phyloP scores from a whole-genome alignment of 2,329 filamentous ascomycete species.

The Dactylonectria estremocensis region DNA sequence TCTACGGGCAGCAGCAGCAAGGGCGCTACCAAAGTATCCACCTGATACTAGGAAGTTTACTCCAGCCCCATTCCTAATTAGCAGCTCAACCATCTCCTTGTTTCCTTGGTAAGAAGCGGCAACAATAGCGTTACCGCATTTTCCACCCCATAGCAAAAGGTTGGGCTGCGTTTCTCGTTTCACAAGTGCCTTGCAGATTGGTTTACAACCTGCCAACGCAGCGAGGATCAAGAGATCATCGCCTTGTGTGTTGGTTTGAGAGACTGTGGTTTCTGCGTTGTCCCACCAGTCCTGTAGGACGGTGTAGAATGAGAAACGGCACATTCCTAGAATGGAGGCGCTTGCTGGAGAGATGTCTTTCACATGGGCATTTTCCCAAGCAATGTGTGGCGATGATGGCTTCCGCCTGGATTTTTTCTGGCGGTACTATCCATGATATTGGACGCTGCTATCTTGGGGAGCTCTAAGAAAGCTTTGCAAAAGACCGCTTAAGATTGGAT shows the following conservation, averaged over 20 bases:
- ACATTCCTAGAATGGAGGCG: background rate
- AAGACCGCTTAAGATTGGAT: background rate
- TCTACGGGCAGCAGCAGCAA: background rate
- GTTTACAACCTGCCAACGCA: background rate
- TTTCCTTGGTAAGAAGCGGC: background rate
- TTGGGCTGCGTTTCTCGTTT: background rate
- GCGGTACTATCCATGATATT: background rate
- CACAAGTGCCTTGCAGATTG: background rate
- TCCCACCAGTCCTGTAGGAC: conserved; percentile 3
- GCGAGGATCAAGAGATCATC: background rate
- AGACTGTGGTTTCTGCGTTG: background rate
- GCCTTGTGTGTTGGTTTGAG: background rate
- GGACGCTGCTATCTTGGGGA: background rate
- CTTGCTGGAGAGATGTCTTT: background rate
- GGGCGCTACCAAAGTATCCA: background rate
- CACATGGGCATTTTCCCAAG: background rate
- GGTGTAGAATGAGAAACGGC: background rate
- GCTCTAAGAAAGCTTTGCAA: background rate
- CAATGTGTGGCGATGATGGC: background rate
- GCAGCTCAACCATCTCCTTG: background rate
- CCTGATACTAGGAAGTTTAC: background rate
- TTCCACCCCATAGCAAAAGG: no score
- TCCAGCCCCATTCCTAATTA: background rate
- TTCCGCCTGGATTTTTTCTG: background rate
- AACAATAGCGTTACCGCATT: background rate